Percentiles rank a stretch among this genome's conserved stretches.
These are phyloP conservation scores for Plasmopara muralis DNA, from an alignment of 352 stramenopile species.

Conservation along the genomic window DNA sequence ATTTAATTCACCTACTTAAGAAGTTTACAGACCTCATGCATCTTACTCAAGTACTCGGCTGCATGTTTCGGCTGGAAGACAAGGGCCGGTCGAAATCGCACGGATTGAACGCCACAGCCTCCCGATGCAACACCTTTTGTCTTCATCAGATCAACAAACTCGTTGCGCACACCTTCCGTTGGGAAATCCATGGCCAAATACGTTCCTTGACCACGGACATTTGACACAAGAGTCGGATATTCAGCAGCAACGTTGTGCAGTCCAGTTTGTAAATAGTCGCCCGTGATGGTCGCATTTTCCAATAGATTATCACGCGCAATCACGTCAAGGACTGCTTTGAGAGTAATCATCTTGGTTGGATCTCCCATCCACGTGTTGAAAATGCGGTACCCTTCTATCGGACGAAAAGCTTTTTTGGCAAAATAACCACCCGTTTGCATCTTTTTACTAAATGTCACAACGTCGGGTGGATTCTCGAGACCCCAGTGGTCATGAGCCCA, in stretches of 20 bases:
- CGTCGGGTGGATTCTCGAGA: constrained; percentile 63
- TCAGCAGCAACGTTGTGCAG: constrained; percentile 36
- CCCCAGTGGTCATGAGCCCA: constrained; percentile 82
- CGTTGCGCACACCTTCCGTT: constrained; percentile 50
- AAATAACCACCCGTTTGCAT: constrained; percentile 81
- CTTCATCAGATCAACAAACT: constrained; percentile 57
- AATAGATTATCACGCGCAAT: constrained; percentile 53
- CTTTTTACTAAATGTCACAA: constrained; percentile 86
- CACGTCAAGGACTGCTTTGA: constrained; percentile 67
- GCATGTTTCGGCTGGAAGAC: constrained; percentile 77
- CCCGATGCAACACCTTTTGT: constrained; percentile 50
- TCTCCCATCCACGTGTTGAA: constrained; percentile 89
- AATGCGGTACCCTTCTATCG: constrained; percentile 68
- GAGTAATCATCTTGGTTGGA: constrained; percentile 76
- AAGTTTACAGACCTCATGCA: constrained; percentile 42
- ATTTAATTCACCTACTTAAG: constrained; percentile 6
- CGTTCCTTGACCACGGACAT: constrained; percentile 70
- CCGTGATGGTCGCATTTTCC: constrained; percentile 68
- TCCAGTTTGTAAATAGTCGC: constrained; percentile 53
- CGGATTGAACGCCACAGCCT: constrained; percentile 56
- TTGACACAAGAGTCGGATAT: constrained; percentile 58
- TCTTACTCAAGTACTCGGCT: constrained; percentile 63
- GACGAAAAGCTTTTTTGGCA: constrained; percentile 64
- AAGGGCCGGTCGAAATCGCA: constrained; percentile 71
- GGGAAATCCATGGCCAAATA: constrained; percentile 78